Percentiles rank a stretch among this genome's conserved stretches.
phyloP scores from a whole-genome alignment of 306 rosid species.

The Vigna unguiculata region DNA sequence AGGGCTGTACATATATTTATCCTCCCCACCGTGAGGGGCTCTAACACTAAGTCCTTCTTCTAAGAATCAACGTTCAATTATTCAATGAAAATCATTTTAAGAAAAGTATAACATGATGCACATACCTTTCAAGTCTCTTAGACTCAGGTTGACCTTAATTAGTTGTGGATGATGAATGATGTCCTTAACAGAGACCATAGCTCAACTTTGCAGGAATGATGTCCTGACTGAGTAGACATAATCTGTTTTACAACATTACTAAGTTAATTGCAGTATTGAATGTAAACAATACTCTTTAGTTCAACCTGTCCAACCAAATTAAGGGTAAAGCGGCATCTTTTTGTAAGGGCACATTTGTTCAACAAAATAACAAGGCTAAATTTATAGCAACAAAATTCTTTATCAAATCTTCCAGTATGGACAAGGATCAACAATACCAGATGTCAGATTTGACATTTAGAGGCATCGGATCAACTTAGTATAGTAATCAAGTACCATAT shows the following conservation, averaged over 20 bases:
- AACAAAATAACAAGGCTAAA: not conserved
- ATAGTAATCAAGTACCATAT: not conserved
- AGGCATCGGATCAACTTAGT: not conserved
- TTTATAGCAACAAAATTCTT: not conserved
- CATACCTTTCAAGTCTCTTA: conserved; percentile 55
- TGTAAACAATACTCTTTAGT: conserved; percentile 4
- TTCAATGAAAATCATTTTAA: conserved; percentile 25
- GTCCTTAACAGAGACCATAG: conserved; percentile 56
- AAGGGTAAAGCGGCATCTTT: not conserved
- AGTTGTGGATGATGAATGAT: conserved; percentile 46
- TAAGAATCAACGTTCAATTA: conserved; percentile 10
- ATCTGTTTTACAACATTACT: conserved; percentile 51
- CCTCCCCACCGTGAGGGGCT: not conserved
- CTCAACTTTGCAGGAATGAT: conserved; percentile 63
- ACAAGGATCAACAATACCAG: conserved; percentile 12
- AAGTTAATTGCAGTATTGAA: conserved; percentile 27
- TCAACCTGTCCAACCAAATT: not conserved
- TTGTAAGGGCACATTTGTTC: not conserved
- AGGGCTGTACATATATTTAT: not conserved
- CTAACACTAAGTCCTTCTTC: not conserved
- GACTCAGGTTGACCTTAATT: conserved; percentile 54
- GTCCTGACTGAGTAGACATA: conserved; percentile 58
- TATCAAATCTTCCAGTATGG: not conserved
- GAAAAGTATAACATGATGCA: conserved; percentile 11
- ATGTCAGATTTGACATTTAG: not conserved